A percentile compares a stretch with the other conserved stretches of the same genome.
These are phyloP conservation scores for Friedmanniomyces endolithicus DNA, from an alignment of 495 filamentous ascomycete genomes.

Conservation along the genomic window DNA sequence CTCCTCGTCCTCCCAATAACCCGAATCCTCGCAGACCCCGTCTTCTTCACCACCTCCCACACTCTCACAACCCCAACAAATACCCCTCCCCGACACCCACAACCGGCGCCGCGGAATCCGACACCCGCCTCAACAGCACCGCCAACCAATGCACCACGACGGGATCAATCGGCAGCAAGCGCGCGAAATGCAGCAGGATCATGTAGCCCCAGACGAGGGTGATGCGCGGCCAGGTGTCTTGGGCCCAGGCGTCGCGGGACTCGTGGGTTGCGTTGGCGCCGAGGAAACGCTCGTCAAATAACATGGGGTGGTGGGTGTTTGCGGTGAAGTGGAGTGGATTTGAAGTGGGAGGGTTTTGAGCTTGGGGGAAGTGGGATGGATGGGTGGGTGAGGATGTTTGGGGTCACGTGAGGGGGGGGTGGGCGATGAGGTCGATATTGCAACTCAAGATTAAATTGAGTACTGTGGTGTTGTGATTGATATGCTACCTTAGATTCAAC, in stretches of 20 bases:
- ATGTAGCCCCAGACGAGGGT: slow-evolving; percentile 11
- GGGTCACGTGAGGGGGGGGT: too few species aligned
- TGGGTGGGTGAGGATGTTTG: neutral
- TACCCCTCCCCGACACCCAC: slow-evolving; percentile 1
- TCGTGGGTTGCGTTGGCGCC: slow-evolving; percentile 15
- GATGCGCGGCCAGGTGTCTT: slow-evolving; percentile 11
- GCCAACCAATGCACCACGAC: slow-evolving; percentile 13
- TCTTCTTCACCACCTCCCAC: neutral
- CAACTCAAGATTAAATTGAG: too few species aligned
- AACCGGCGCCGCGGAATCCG: slow-evolving; percentile 1
- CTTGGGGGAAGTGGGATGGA: neutral
- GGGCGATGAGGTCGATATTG: too few species aligned
- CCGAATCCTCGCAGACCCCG: neutral
- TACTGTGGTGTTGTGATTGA: too few species aligned
- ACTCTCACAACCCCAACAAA: neutral
- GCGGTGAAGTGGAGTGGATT: neutral
- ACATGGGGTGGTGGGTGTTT: neutral
- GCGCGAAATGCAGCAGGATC: slow-evolving; percentile 15
- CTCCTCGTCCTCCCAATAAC: too few species aligned
- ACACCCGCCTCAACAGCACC: slow-evolving; percentile 1
- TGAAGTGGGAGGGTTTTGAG: neutral
- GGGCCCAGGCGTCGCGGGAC: slow-evolving; percentile 8
- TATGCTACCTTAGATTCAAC: too few species aligned
- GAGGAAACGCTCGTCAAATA: slow-evolving; percentile 14
- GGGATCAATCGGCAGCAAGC: slow-evolving; percentile 12